Evolutionary conservation across 2,329 filamentous ascomycete species (phyloP), one percentile per base, ranked within the genome.

Genomic region (Beauveria rudraprayagi): DNA sequence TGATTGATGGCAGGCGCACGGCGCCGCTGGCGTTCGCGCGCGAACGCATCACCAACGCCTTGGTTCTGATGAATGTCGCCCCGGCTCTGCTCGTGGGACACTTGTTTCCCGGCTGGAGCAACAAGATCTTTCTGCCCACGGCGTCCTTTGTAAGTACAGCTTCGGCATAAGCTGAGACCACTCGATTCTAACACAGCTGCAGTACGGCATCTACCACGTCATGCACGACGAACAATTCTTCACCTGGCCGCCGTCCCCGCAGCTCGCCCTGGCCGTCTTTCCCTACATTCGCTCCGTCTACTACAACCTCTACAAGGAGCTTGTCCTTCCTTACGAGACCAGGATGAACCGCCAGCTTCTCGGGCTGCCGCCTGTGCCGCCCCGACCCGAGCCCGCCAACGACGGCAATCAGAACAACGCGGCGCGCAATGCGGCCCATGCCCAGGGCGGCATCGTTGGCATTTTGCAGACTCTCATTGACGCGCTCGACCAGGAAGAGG

Each of bases 231-330:
- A 77, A 34, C 68, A 77, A n/a, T 73, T 78, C 53, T 71, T 80
- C 22, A 67, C 70, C 16, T 85, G 82, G 82, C 82, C 83, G 1
- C 82, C 81, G 0, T 79, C 81, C 0, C 78, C 81, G 0, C 74
- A 77, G 44, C 78, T 81, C 62, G 78, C 77, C n/a, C 69, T 84
- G 56, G 73, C 77, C 1, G 63, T 79, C 3, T 77, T 83, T 63
- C 83, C 83, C 0, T 77, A 76, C 48, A 68, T 78, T 4, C 73
- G 74, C 40, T 72, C 72, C 47, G 64, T 77, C 9, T 83, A 85
- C 67, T 73, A 75, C 63, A 74, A 73, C 57, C 46, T 83, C 3
- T 80, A 81, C 67, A 75, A 73, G 30, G 73, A 76, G 55, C 67
- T 83, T 26, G 75, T 81, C 30, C 73, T 75, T 9, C 70, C 72